A percentile compares a stretch with the other conserved stretches of the same genome.
Evolutionary conservation across 2,329 filamentous ascomycete genomes (phyloP).

Genomic region (Thielaviopsis euricoi): DNA sequence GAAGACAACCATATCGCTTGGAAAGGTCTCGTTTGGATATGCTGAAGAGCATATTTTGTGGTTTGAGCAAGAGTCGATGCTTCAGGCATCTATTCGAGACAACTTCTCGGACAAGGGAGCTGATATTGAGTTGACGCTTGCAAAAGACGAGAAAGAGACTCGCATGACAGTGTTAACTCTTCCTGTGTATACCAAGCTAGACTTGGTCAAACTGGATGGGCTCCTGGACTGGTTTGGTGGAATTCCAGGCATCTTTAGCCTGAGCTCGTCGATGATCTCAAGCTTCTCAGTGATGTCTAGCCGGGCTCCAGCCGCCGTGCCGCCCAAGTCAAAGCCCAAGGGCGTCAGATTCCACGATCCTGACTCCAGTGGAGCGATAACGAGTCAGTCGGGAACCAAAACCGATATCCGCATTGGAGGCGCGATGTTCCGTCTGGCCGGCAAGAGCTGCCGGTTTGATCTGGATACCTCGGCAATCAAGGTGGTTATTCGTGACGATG

Average conservation of each 20-base stretch:
- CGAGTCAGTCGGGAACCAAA: slow-evolving; percentile 37
- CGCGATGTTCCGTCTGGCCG: slow-evolving; percentile 57
- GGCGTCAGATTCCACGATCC: slow-evolving; percentile 43
- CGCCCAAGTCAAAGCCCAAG: slow-evolving; percentile 27
- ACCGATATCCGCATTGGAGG: slow-evolving; percentile 64
- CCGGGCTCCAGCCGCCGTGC: slow-evolving; percentile 19
- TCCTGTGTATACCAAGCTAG: slow-evolving; percentile 58
- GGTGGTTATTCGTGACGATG: slow-evolving; percentile 56
- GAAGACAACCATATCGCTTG: slow-evolving; percentile 14
- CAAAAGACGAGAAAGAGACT: slow-evolving; percentile 26
- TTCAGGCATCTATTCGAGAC: slow-evolving; percentile 43
- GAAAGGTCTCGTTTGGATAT: slow-evolving; percentile 42
- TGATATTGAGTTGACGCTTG: slow-evolving; percentile 39
- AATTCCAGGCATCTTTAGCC: slow-evolving; percentile 74
- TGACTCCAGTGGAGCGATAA: slow-evolving; percentile 29
- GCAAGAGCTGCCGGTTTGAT: slow-evolving; percentile 57
- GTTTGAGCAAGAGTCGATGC: slow-evolving; percentile 40
- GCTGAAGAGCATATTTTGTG: slow-evolving; percentile 44
- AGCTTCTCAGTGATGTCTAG: slow-evolving; percentile 36
- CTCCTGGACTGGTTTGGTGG: slow-evolving; percentile 81
- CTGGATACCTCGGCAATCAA: slow-evolving; percentile 72
- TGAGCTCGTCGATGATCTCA: slow-evolving; percentile 70
- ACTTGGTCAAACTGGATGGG: slow-evolving; percentile 70
- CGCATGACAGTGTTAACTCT: slow-evolving; percentile 56
- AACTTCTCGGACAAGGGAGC: slow-evolving; percentile 39